A percentile compares a stretch with the other conserved stretches of the same genome.
Conservation (phyloP, 2,329 filamentous ascomycete species). For the Rhinocladiella similis region DNA sequence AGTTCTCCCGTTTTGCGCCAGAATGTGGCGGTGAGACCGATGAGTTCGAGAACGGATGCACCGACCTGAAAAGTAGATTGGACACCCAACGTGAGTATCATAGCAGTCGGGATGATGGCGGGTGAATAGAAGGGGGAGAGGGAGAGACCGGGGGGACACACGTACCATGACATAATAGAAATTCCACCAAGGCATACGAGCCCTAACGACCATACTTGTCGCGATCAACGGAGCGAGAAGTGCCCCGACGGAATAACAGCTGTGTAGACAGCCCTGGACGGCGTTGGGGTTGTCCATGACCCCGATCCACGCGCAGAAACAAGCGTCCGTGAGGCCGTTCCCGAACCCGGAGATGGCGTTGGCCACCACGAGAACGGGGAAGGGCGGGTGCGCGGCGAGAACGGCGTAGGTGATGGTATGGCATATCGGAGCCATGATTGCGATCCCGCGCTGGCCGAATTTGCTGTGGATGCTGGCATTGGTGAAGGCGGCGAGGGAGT, state of each 20-base stretch:
- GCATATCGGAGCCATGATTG: slow-evolving; percentile 53
- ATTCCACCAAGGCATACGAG: slow-evolving; percentile 61
- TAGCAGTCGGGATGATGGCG: not conserved
- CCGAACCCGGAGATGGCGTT: slow-evolving; percentile 45
- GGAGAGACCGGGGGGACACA: not conserved
- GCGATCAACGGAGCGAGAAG: slow-evolving; percentile 68
- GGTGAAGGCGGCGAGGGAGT: slow-evolving; percentile 45
- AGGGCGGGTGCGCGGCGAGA: slow-evolving; percentile 42
- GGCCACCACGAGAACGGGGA: slow-evolving; percentile 41
- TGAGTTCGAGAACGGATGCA: slow-evolving; percentile 57
- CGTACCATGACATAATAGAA: slow-evolving; percentile 70
- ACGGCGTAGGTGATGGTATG: slow-evolving; percentile 41
- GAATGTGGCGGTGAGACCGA: slow-evolving; percentile 57
- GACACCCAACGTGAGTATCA: too few species aligned
- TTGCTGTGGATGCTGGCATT: slow-evolving; percentile 45
- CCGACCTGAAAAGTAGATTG: slow-evolving; percentile 43
- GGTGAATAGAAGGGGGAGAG: not conserved
- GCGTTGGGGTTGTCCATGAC: slow-evolving; percentile 74
- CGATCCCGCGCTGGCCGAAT: slow-evolving; percentile 70
- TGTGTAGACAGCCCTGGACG: slow-evolving; percentile 71
- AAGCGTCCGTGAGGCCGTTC: slow-evolving; percentile 50
- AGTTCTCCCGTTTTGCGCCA: slow-evolving; percentile 61
- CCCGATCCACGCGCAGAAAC: slow-evolving; percentile 65
- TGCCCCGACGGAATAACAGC: slow-evolving; percentile 69
- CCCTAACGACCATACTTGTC: slow-evolving; percentile 68